These are phyloP conservation scores for Tephrocybe sp. DNA, from an alignment of 768 basidiomycete genomes.

Conservation along the genomic window DNA sequence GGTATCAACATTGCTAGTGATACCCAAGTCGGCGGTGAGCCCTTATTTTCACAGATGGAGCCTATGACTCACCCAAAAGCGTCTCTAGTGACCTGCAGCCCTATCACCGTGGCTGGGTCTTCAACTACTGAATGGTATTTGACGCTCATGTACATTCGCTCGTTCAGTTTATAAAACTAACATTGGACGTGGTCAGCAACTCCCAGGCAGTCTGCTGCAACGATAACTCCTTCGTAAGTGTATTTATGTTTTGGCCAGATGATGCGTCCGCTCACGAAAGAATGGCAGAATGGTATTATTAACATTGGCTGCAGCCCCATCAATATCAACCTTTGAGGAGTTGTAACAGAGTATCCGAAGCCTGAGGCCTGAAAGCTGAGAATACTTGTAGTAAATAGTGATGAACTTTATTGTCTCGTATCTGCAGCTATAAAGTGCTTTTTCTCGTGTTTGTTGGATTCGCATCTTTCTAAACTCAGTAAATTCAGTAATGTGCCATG, in stretches of 20 bases:
- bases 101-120: slow-evolving; percentile 9
- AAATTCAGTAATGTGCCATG: no score
- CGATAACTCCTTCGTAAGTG: slow-evolving; percentile 18
- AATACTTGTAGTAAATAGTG: not conserved
- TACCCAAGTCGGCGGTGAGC: slow-evolving; percentile 13
- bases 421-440: no score
- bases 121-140: slow-evolving; percentile 8
- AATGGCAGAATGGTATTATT: slow-evolving; percentile 13
- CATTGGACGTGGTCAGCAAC: slow-evolving; percentile 2
- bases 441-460: no score
- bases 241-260: not conserved
- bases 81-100: slow-evolving; percentile 13
- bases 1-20: slow-evolving; percentile 3
- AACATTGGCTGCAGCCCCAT: slow-evolving; percentile 18
- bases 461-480: no score
- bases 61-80: not conserved
- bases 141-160: not conserved
- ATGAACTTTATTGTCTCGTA: no score
- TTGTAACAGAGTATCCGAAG: not conserved
- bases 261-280: not conserved
- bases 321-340: slow-evolving; percentile 13
- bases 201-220: slow-evolving; percentile 19
- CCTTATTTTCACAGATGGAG: not conserved
- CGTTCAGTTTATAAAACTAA: not conserved
- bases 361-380: no score